phyloP scores from a whole-genome alignment of 129 eudicot genomes.

The Apium graveolens region DNA sequence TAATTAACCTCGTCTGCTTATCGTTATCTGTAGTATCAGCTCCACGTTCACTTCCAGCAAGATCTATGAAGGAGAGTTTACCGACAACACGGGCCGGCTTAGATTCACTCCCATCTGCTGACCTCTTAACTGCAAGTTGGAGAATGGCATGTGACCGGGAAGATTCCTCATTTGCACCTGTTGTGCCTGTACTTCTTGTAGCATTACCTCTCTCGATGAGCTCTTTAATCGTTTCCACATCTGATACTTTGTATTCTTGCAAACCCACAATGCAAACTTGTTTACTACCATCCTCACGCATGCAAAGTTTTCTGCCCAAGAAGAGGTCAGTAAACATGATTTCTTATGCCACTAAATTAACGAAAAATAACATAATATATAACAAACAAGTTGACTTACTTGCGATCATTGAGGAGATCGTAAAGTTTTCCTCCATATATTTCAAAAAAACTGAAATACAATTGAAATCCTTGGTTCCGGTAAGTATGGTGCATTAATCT shows the following conservation, averaged over 20 bases:
- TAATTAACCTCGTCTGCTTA: conserved; percentile 73
- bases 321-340: conserved; percentile 9
- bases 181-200: conserved; percentile 96
- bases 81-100: conserved; percentile 92
- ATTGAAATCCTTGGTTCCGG: conserved; percentile 87
- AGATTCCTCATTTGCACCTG: conserved; percentile 99
- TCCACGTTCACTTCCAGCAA: conserved; percentile 99
- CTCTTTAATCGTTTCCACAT: conserved; percentile 88
- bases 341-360: not conserved
- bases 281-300: conserved; percentile 95
- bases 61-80: conserved; percentile 94
- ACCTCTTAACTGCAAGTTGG: conserved; percentile 75
- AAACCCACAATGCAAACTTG: conserved; percentile 98
- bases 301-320: conserved; percentile 68
- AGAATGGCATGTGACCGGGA: conserved; percentile 98
- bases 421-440: conserved; percentile 93
- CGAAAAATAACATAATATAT: not conserved
- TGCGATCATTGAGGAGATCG: conserved; percentile 81
- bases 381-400: conserved; percentile 36
- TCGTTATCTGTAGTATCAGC: conserved; percentile 98
- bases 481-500: conserved; percentile 90
- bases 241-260: conserved; percentile 84
- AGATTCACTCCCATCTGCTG: conserved; percentile 73
- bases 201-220: conserved; percentile 90
- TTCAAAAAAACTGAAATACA: conserved; percentile 88